Conservation (phyloP, 139 green algal species). For the Picochlorum sp. region DNA sequence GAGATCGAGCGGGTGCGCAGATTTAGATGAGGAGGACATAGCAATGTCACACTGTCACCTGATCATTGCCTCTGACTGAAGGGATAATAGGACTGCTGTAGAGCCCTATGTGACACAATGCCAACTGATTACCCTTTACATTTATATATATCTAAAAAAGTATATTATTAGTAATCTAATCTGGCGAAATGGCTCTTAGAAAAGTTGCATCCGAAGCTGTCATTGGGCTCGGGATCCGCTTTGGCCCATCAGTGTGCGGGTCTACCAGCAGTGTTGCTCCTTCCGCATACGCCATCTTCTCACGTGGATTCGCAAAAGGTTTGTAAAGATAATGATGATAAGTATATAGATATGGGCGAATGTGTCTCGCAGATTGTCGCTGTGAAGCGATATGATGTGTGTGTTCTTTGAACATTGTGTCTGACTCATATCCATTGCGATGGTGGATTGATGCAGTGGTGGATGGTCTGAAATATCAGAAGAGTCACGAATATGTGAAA, state of each 20-base stretch:
- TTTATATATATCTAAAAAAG: background rate
- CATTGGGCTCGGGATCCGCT: constrained; percentile 11
- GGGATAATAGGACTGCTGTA: no score
- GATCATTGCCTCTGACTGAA: no score
- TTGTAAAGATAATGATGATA: background rate
- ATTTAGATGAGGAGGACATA: no score
- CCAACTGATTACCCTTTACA: no score
- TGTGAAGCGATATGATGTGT: constrained; percentile 1
- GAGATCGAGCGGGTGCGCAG: no score
- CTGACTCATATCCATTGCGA: background rate
- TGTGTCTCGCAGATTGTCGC: background rate
- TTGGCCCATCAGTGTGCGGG: background rate
- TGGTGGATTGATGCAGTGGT: no score
- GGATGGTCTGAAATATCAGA: constrained; percentile 58
- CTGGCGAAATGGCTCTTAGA: constrained; percentile 17
- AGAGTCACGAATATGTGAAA: constrained; percentile 84
- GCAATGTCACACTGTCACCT: no score
- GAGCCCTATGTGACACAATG: no score
- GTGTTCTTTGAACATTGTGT: background rate
- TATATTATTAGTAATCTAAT: constrained; percentile 1
- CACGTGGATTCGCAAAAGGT: constrained; percentile 22
- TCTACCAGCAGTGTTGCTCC: background rate
- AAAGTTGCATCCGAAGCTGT: constrained; percentile 12
- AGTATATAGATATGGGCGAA: background rate
- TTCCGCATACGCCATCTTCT: background rate